Base-by-base conservation (phyloP, 2,329 filamentous ascomycete species). In the Neofusicoccum ribis region DNA sequence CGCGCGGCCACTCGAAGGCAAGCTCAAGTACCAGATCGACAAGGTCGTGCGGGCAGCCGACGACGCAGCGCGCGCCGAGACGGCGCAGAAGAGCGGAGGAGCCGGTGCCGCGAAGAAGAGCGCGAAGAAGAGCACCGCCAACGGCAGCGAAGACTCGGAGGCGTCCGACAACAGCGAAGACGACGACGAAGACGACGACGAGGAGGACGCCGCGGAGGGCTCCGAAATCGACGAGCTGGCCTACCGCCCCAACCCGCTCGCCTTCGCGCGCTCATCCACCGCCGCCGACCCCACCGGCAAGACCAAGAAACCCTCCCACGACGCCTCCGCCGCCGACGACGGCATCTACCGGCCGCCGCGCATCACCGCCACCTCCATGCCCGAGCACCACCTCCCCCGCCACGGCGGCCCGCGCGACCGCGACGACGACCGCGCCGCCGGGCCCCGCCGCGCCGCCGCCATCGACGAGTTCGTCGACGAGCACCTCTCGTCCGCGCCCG, bases 1-100 rank as follows among this genome's bases (percentile, higher is more conserved):
- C 69, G 91, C 97, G 3, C 88, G 91, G 15, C 95, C 95, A 0
- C 81, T 98, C 15, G 96, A 99, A 79, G 90, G 90, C 70, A 91
- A 93, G 71, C 80, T 99, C 67, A 94, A 93, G 70, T 99, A 97
- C 79, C 93, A 97, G 76, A 92, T 99, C 72, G 94, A 98, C 78
- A 95, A 96, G 74, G 93, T 97, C 31, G 84, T 99, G 20, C 90
- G 92, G 68, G 91, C 92, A 0, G 93, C 93, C 41, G 91, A 96
- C 67, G 89, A 94, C 70, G 85, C 87, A 3, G 85, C 89, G 68
- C 82, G 85, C 39, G 73, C 72, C 3, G 77, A 77, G 3, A 71
- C 72, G 1, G 41, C 41, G 43, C 71, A 75, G 12, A 79, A 80
- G 50, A 73, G 49, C 50, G 36, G 20, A 11, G 80, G 67, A 69